Base-by-base conservation (phyloP, 306 rosid genomes). In the Cucurbita argyrosperma region DNA sequence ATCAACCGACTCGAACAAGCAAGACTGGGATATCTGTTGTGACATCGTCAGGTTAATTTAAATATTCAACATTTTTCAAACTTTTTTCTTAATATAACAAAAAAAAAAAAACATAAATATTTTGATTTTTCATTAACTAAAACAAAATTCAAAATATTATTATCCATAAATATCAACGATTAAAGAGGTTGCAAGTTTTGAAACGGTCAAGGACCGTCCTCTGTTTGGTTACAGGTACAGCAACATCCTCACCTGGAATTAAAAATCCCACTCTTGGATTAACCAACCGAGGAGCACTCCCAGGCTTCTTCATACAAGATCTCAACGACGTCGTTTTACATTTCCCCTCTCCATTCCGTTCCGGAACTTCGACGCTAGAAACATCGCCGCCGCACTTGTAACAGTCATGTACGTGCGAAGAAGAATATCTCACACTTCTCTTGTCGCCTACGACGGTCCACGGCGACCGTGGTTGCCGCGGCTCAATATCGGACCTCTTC, bases 251-350 rank as follows among this genome's bases (percentile, higher is more conserved):
- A 16, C 16, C 30, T 0, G 76, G 76, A 38, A 52, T 37, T 72
- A 38, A 14, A 53, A 87, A 86, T 39, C 75, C 63, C 16, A 87
- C 91, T 77, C 49, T 83, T 30, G 80, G 76, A 57, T 55, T 49
- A 72, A 77, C 82, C 35, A 14, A 72, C 62, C 76, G 83, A 13
- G 84, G 82, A 72, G 18, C 51, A 52, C 88, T 82, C 10, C 79
- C 80, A 1, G 84, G 81, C 79, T 70, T 84, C 64, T 83, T 83
- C 43, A 86, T 30, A 83, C 91, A 86, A 10, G 93, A 80, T 83
- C 80, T 87, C 79, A 81, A 43, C 56, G 10, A 21, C 68, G 10
- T 9, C 4, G 10, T 52, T 42, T 67, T n/a, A 10, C 64, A 26
- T 59, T 78, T 74, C 3, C 19, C 10, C 3, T 6, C 6, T 4